Evolutionary conservation across 352 stramenopile species (phyloP).

Genomic region (Pythium phragmiticola): DNA sequence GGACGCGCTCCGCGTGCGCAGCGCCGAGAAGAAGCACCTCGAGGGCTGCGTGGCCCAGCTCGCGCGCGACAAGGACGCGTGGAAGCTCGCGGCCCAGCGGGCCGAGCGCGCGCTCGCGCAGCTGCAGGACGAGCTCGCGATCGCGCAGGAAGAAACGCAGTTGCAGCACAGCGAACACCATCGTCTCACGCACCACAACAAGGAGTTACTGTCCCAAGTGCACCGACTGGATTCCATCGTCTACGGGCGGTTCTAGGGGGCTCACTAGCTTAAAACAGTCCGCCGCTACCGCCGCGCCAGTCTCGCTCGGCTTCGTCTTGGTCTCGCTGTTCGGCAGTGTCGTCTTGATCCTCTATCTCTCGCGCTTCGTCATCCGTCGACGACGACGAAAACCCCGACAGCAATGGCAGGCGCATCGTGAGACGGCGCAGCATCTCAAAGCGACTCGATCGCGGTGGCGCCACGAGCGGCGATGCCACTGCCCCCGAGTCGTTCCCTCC

Average conservation of each 20-base stretch:
- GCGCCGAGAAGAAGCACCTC: constrained; percentile 57
- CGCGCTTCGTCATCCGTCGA: not conserved
- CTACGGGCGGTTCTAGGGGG: constrained; percentile 65
- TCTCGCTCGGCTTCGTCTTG: constrained; percentile 38
- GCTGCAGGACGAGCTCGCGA: constrained; percentile 59
- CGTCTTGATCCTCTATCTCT: constrained; percentile 5
- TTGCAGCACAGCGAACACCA: constrained; percentile 54
- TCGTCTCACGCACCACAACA: constrained; percentile 70
- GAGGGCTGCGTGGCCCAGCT: constrained; percentile 43
- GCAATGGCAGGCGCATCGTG: constrained; percentile 8
- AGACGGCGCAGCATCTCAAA: constrained; percentile 27
- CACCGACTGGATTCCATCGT: constrained; percentile 74
- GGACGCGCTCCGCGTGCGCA: constrained; percentile 47
- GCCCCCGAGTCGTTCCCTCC: not conserved
- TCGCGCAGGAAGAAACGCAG: constrained; percentile 62
- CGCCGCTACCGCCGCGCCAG: constrained; percentile 42
- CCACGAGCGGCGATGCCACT: not conserved
- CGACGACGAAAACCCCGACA: not conserved
- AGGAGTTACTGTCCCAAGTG: constrained; percentile 66
- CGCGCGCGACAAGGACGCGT: constrained; percentile 50
- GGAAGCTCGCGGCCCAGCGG: constrained; percentile 48
- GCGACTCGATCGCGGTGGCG: not conserved
- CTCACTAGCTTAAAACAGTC: constrained; percentile 13
- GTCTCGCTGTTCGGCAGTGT: not conserved
- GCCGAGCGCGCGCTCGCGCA: constrained; percentile 45